Base-by-base conservation (phyloP, 176 grass and related monocot species). In the Thalia dealbata region DNA sequence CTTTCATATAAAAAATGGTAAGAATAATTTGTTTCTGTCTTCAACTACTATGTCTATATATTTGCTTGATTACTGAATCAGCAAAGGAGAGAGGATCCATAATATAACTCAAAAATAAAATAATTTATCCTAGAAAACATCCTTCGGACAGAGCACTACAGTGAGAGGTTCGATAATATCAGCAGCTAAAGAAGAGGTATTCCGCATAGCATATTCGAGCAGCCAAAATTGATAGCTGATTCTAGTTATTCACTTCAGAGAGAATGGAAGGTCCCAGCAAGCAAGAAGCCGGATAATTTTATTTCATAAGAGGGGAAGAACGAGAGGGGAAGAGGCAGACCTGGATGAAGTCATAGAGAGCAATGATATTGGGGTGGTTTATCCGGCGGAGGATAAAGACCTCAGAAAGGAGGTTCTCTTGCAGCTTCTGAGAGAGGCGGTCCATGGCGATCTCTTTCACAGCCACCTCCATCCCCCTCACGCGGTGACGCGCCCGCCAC, bases 401-500 rank as follows among this genome's bases (percentile, higher is more conserved):
- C 87, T 99, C 95, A 55, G 85, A 92, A 26, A 99, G 87, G 16
- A 99, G 87, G 81, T 87, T 93, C 4, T 93, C 90, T 38, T 86
- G 89, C 77, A 99, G 90, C 87, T 99, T 99, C 74, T 62, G 79
- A 81, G 74, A 86, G 29, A 99, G 74, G 24, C 87, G 80, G 8
- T 93, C 90, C 79, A 99, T 81, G 60, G 74, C 63, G 72, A 99
- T 99, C 90, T 93, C 95, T 85, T 99, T 99, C 44, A 99, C 79
- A 23, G 95, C 95, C 71, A 99, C 95, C 83, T 86, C 89, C 10
- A 73, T 87, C 2, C 75, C 78, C 80, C 61, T 38, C 8, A 48
- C 52, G 61, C 71, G 65, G 83, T 90, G 87, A 74, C 69, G 59
- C 25, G 82, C 95, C 50, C 83, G 69, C 90, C 90, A 97, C 30